A percentile compares a stretch with the other conserved stretches of the same genome.
These are phyloP conservation scores for Trichoderma atroviride DNA, from an alignment of 2,329 filamentous ascomycete species.

Conservation along the genomic window DNA sequence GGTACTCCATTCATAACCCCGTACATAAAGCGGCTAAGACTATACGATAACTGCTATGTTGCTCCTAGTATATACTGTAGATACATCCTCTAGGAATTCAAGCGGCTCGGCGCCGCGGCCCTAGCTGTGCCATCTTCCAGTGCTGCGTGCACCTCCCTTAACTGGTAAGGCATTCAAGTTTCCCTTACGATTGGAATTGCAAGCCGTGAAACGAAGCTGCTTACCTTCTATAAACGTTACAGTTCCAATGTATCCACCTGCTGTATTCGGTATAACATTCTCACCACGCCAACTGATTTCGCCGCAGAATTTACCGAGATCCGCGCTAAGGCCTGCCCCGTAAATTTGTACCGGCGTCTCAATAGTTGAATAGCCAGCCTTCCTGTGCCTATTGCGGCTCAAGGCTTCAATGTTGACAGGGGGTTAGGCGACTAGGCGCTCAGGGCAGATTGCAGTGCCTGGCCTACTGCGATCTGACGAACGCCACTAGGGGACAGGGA, in stretches of 20 bases:
- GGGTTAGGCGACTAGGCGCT: neutral
- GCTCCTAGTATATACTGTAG: too few relatives aligned
- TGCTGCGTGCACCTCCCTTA: neutral
- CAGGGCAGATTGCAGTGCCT: neutral
- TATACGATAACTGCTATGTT: neutral
- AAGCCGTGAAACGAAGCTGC: neutral
- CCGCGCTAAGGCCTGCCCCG: conserved; percentile 1
- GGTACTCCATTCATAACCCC: neutral
- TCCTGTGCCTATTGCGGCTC: neutral
- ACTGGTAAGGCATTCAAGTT: neutral
- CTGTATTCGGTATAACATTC: conserved; percentile 4
- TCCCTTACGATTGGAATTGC: neutral
- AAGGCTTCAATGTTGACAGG: neutral
- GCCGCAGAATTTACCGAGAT: conserved; percentile 9
- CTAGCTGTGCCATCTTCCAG: neutral
- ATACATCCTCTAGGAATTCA: neutral
- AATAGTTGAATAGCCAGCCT: neutral
- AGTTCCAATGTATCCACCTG: neutral
- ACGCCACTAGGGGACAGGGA: neutral
- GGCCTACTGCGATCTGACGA: neutral
- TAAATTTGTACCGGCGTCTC: neutral
- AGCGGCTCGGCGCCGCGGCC: neutral
- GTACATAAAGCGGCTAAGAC: neutral
- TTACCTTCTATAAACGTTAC: conserved; percentile 15
- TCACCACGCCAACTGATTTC: neutral